Conservation (phyloP, 768 basidiomycete genomes). For the Amanita fuliginea region DNA sequence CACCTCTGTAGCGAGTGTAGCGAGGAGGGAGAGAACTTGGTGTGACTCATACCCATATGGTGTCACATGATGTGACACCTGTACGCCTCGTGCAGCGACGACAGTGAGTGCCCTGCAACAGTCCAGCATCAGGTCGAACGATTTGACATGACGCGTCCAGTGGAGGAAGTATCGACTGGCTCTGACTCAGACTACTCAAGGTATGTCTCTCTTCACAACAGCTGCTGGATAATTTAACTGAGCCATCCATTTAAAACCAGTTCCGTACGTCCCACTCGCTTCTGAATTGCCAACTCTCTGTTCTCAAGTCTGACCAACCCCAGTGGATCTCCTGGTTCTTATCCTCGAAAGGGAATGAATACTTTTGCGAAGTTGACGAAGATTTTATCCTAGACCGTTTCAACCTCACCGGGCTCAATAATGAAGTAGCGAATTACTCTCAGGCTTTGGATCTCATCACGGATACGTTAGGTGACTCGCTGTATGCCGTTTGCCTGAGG, state of each 20-base stretch:
- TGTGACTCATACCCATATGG: no score
- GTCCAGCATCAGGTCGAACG: not conserved
- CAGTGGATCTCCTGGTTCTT: constrained; percentile 99
- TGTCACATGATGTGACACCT: not conserved
- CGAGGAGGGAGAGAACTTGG: no score
- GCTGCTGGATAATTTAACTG: constrained; percentile 4
- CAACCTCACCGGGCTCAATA: constrained; percentile 95
- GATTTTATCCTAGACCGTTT: constrained; percentile 98
- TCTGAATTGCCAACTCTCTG: not conserved
- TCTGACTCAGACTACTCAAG: constrained; percentile 96
- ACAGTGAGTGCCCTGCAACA: not conserved
- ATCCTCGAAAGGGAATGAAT: constrained; percentile 96
- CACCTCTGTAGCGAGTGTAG: no score
- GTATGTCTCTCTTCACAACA: constrained; percentile 33
- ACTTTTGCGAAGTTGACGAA: constrained; percentile 99
- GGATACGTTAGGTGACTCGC: constrained; percentile 74
- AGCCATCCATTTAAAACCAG: constrained; percentile 13
- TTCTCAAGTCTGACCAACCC: constrained; percentile 2
- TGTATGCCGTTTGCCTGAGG: not conserved
- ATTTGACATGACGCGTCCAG: constrained; percentile 21
- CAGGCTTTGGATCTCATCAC: constrained; percentile 95
- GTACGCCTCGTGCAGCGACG: not conserved
- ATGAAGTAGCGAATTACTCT: constrained; percentile 89
- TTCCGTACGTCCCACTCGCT: constrained; percentile 22
- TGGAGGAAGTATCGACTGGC: constrained; percentile 84